phyloP scores from a whole-genome alignment of 441 rosid species.

The Populus hybrid region DNA sequence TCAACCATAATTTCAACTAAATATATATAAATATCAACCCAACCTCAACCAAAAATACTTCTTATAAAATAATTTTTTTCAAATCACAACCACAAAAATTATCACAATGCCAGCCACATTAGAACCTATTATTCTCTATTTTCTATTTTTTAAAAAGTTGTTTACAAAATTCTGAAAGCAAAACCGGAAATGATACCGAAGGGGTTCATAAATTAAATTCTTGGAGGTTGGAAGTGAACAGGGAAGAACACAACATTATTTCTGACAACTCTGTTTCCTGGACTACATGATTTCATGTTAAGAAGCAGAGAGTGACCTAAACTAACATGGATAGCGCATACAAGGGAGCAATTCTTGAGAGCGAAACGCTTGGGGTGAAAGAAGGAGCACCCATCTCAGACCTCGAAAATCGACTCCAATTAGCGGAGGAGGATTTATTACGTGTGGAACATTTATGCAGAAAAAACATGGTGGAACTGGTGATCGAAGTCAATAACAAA shows the following conservation, averaged over 20 bases:
- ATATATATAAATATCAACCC: no score
- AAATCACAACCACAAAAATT: no score
- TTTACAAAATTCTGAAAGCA: not conserved
- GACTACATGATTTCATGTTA: not conserved
- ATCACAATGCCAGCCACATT: no score
- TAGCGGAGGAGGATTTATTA: not conserved
- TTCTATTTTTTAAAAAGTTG: not conserved
- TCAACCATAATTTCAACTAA: no score
- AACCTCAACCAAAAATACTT: no score
- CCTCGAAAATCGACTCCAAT: not conserved
- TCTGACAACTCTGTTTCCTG: not conserved
- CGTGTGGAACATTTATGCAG: conserved; percentile 9
- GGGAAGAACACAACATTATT: not conserved
- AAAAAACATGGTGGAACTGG: conserved; percentile 7
- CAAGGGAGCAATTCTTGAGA: not conserved
- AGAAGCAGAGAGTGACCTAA: not conserved
- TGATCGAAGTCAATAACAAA: conserved; percentile 48
- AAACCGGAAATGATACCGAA: no score
- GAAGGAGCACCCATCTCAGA: not conserved
- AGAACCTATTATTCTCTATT: no score
- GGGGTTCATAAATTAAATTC: no score
- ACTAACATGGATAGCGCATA: not conserved
- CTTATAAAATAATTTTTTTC: no score
- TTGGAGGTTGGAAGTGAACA: no score
- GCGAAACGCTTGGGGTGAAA: no score